Conservation (phyloP, 331 rosid species). For the Saraca asoca region DNA sequence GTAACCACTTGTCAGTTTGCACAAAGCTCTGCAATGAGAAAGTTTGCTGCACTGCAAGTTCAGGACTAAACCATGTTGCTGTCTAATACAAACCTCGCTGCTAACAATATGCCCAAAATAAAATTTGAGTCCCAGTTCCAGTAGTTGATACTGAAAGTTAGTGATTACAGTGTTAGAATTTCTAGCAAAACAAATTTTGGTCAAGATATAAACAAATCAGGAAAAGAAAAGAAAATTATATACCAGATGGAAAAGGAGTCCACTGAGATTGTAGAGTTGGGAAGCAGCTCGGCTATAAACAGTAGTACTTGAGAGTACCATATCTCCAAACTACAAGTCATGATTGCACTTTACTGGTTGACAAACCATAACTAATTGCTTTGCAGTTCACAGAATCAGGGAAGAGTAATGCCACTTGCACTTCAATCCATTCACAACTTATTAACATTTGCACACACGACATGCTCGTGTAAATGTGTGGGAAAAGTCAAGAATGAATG, state of each 20-base stretch:
- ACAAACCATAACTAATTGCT: no score
- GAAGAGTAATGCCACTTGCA: no score
- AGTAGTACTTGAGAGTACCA: conserved; percentile 51
- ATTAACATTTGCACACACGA: no score
- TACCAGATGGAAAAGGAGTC: conserved; percentile 57
- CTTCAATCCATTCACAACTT: no score
- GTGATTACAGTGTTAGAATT: not conserved
- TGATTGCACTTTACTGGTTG: not conserved
- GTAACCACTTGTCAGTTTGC: no score
- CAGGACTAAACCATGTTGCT: no score
- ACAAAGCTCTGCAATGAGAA: no score
- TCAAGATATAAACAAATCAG: not conserved
- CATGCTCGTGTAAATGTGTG: not conserved
- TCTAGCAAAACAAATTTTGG: not conserved
- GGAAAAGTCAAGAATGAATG: no score
- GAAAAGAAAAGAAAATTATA: not conserved
- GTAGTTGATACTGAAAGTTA: conserved; percentile 44
- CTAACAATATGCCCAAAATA: conserved; percentile 48
- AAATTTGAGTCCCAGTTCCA: conserved; percentile 46
- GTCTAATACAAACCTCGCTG: conserved; percentile 44
- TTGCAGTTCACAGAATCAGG: no score
- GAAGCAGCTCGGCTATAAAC: conserved; percentile 50
- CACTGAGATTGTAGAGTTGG: conserved; percentile 47
- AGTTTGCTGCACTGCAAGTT: no score
- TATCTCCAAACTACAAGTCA: conserved; percentile 48